Base-by-base conservation (phyloP, 2,329 filamentous ascomycete species). In the Ophiostoma quercus region DNA sequence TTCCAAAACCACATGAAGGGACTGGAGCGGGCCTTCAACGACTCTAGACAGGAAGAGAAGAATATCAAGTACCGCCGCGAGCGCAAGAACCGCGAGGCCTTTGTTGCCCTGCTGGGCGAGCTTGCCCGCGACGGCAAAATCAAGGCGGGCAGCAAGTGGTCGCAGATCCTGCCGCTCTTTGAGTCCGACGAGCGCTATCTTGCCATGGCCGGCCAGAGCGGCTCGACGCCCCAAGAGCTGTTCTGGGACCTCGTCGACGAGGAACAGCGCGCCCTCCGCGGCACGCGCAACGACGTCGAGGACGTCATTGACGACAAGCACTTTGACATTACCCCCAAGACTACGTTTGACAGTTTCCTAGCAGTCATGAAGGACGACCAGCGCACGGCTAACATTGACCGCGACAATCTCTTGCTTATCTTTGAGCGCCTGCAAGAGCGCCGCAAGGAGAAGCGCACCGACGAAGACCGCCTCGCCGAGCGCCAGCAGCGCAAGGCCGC, bases 181-280 rank as follows among this genome's bases (percentile, higher is more conserved):
- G 87, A 91, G 75, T 83, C 91, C 69, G 95, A 99, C 76, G 85
- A 90, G 66, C 91, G 94, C 74, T 98, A 97, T 79, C 85, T 84
- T 75, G 88, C 88, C 73, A 92, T 97, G 84, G 85, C 94, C 71
- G 94, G 93, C 68, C 92, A 96, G 77, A 80, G 86, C 71, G 94
- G 94, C 70, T 97, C 94, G 4, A 91, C 88, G 4, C 92, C 95
- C 16, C 85, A 97, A 73, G 93, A 98, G 76, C 83, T 99, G 7
- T 98, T 99, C 82, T 97, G 94, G 92, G 95, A 99, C 78, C 83
- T 94, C 66, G 85, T 98, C 34, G 95, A 98, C 78, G 93, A 97
- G 78, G 93, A 98, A 78, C 94, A 99, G 77, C 88, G 91, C 71
- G 88, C 90, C n/a, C 83, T 97, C 66, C 90, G 94, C 72, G 89